These are phyloP conservation scores for Brassica rapa DNA, from an alignment of 345 rosid species.

Conservation along the genomic window DNA sequence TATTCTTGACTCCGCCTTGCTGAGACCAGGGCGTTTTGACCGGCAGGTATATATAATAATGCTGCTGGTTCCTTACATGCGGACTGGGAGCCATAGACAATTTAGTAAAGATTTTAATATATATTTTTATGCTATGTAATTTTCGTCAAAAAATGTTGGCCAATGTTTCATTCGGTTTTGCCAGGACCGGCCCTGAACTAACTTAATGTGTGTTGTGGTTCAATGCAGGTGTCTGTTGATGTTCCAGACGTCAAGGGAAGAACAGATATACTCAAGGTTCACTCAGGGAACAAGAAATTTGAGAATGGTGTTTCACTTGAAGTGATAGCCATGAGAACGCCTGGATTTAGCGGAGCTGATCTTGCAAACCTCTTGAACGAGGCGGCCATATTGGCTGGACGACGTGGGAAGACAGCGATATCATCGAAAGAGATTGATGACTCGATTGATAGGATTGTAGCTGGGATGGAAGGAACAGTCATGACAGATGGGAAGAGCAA, in stretches of 20 bases:
- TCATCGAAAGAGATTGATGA: conserved; percentile 93
- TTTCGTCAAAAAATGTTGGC: no score
- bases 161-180: no score
- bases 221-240: conserved; percentile 82
- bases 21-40: conserved; percentile 95
- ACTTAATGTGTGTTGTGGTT: neutral
- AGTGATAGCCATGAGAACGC: conserved; percentile 92
- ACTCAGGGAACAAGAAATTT: conserved; percentile 84
- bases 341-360: conserved; percentile 97
- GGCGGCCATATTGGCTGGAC: conserved; percentile 93
- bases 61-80: neutral
- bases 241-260: conserved; percentile 92
- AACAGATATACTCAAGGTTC: conserved; percentile 91
- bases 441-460: conserved; percentile 94
- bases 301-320: conserved; percentile 88
- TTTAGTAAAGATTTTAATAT: no score
- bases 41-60: conserved; percentile 57
- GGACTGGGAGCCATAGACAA: no score
- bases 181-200: no score
- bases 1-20: conserved; percentile 84
- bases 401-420: conserved; percentile 84
- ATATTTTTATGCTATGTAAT: no score
- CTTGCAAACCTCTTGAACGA: conserved; percentile 96
- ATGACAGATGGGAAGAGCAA: conserved; percentile 98
- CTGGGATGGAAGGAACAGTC: conserved; percentile 99